These are phyloP conservation scores for Neofusicoccum sp. DNA, from an alignment of 2,329 filamentous ascomycete genomes.

Conservation along the genomic window DNA sequence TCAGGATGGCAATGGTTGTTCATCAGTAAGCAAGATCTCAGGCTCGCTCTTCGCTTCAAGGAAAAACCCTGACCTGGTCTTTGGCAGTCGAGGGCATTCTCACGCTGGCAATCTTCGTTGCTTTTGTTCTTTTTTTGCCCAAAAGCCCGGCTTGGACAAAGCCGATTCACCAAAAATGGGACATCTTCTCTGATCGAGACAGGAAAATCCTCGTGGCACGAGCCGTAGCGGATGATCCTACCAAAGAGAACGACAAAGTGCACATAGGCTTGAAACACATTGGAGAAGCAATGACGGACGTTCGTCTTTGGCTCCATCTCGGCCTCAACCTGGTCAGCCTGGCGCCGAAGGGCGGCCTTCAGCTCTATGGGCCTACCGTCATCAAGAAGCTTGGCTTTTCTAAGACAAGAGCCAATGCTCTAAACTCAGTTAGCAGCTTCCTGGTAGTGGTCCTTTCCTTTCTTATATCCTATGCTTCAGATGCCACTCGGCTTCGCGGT, in stretches of 20 bases:
- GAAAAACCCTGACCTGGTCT: not conserved
- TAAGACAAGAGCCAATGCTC: not conserved
- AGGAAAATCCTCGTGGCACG: not conserved
- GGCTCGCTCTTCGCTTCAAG: no score
- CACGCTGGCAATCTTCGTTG: not conserved
- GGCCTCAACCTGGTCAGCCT: not conserved
- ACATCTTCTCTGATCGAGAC: not conserved
- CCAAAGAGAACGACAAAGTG: not conserved
- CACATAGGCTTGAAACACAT: not conserved
- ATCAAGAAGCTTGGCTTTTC: not conserved
- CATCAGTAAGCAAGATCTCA: not conserved
- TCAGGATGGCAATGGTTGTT: not conserved
- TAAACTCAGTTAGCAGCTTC: not conserved
- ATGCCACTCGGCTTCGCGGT: not conserved
- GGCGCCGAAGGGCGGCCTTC: not conserved
- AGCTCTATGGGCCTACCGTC: not conserved
- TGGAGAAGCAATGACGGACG: not conserved
- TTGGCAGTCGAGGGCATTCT: not conserved
- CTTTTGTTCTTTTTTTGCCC: not conserved
- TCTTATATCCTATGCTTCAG: not conserved
- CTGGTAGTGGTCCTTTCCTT: not conserved
- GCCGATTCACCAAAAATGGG: not conserved
- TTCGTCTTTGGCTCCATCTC: not conserved
- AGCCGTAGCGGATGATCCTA: not conserved
- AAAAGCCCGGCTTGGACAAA: not conserved